Conservation (phyloP, 345 rosid genomes). For the Eucalyptus globulus region DNA sequence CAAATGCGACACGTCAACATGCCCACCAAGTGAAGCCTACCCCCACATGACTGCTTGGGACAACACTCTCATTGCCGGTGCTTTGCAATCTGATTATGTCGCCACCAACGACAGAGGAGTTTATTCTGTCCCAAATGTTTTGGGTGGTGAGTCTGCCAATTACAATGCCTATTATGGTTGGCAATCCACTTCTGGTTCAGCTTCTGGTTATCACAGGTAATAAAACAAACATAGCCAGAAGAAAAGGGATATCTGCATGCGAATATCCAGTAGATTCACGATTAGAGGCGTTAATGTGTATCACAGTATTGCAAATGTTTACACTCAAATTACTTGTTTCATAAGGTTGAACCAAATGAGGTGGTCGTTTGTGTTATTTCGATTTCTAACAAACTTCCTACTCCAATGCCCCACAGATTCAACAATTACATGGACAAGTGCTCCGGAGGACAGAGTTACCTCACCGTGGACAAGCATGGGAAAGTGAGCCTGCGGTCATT, state of each 20-base stretch:
- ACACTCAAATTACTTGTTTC: neutral
- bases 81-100: slow-evolving; percentile 28
- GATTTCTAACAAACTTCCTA: neutral
- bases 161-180: slow-evolving; percentile 41
- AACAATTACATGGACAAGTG: slow-evolving; percentile 39
- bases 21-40: slow-evolving; percentile 29
- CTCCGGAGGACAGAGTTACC: slow-evolving; percentile 20
- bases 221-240: neutral
- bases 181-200: slow-evolving; percentile 40
- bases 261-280: neutral
- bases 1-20: slow-evolving; percentile 1
- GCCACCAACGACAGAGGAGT: slow-evolving; percentile 9
- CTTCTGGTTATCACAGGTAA: slow-evolving; percentile 37
- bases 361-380: neutral
- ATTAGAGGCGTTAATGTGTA: neutral
- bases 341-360: neutral
- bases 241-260: neutral
- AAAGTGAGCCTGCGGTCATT: slow-evolving; percentile 22
- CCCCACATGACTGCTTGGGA: slow-evolving; percentile 37
- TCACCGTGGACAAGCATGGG: slow-evolving; percentile 21
- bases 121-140: slow-evolving; percentile 29
- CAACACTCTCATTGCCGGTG: slow-evolving; percentile 15
- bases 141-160: slow-evolving; percentile 14
- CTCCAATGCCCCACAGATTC: slow-evolving; percentile 9
- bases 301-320: neutral